Percentiles rank a stretch among this genome's conserved stretches.
Evolutionary conservation across 768 basidiomycete species (phyloP).

Genomic region (Scleroderma bovista): DNA sequence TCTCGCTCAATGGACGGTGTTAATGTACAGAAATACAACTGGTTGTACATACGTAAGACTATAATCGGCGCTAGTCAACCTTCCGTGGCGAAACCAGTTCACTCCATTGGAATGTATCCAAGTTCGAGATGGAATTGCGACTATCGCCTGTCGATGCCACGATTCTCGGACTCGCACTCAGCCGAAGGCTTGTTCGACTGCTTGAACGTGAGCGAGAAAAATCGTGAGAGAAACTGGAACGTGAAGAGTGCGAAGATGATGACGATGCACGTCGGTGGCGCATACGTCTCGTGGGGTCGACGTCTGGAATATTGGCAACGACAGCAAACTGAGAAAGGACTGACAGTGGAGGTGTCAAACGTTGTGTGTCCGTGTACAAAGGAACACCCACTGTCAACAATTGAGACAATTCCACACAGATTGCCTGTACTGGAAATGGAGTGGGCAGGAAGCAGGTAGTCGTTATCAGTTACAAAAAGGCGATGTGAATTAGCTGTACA

Average conservation of each 20-base stretch:
- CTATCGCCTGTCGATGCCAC: constrained; percentile 25
- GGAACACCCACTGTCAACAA: constrained; percentile 63
- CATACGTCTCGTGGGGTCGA: constrained; percentile 75
- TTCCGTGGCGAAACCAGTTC: constrained; percentile 28
- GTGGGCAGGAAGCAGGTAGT: constrained; percentile 45
- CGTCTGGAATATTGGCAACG: constrained; percentile 62
- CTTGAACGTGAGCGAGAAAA: constrained; percentile 37
- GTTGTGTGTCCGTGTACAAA: background rate
- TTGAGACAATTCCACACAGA: constrained; percentile 72
- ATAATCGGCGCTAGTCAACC: background rate
- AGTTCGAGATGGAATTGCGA: constrained; percentile 25
- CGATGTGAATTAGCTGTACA: constrained; percentile 68
- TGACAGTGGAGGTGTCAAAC: constrained; percentile 20
- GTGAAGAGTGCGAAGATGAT: constrained; percentile 53
- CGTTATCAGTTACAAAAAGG: constrained; percentile 64
- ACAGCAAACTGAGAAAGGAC: constrained; percentile 78
- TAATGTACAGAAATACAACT: too few species aligned
- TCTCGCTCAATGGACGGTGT: too few species aligned
- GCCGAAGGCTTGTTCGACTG: constrained; percentile 35
- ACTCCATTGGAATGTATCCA: constrained; percentile 31
- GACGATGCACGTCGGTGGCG: constrained; percentile 78
- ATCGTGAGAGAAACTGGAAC: constrained; percentile 34
- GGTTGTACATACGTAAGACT: background rate
- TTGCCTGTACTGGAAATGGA: constrained; percentile 40
- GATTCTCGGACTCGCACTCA: constrained; percentile 29